Percentiles rank a stretch among this genome's conserved stretches.
These are phyloP conservation scores for Fusarium clavum DNA, from an alignment of 2,329 filamentous ascomycete species.

Conservation along the genomic window DNA sequence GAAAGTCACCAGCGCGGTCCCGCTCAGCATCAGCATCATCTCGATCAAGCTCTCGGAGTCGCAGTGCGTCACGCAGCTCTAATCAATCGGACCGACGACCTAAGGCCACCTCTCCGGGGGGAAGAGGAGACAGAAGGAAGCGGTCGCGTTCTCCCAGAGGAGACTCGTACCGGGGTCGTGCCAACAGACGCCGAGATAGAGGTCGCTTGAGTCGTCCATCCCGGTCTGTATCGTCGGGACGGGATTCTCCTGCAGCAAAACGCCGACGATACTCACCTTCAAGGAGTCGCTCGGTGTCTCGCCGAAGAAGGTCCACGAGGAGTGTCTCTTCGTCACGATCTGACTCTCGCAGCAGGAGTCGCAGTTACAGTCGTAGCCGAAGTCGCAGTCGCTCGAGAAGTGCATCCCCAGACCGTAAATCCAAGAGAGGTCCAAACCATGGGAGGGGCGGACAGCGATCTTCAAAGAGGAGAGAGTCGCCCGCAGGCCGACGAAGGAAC, in stretches of 20 bases:
- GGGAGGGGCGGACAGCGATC: slow-evolving; percentile 20
- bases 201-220: slow-evolving; percentile 46
- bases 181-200: slow-evolving; percentile 38
- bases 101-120: slow-evolving; percentile 51
- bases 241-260: slow-evolving; percentile 60
- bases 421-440: slow-evolving; percentile 19
- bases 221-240: slow-evolving; percentile 53
- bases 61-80: slow-evolving; percentile 48
- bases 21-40: slow-evolving; percentile 50
- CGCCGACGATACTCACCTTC: slow-evolving; percentile 63
- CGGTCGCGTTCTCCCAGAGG: slow-evolving; percentile 54
- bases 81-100: slow-evolving; percentile 50
- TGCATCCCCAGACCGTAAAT: slow-evolving; percentile 37
- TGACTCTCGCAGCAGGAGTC: slow-evolving; percentile 49
- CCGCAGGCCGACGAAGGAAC: slow-evolving; percentile 57
- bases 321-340: slow-evolving; percentile 57
- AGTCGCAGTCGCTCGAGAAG: slow-evolving; percentile 36
- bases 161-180: slow-evolving; percentile 45
- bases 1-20: slow-evolving; percentile 49
- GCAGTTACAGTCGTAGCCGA: slow-evolving; percentile 30
- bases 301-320: slow-evolving; percentile 52
- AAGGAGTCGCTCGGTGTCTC: slow-evolving; percentile 59
- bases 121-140: slow-evolving; percentile 52
- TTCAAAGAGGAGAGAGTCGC: slow-evolving; percentile 32
- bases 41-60: slow-evolving; percentile 52